phyloP scores from a whole-genome alignment of 1,139 yeast species.

The Taphrina communis region DNA sequence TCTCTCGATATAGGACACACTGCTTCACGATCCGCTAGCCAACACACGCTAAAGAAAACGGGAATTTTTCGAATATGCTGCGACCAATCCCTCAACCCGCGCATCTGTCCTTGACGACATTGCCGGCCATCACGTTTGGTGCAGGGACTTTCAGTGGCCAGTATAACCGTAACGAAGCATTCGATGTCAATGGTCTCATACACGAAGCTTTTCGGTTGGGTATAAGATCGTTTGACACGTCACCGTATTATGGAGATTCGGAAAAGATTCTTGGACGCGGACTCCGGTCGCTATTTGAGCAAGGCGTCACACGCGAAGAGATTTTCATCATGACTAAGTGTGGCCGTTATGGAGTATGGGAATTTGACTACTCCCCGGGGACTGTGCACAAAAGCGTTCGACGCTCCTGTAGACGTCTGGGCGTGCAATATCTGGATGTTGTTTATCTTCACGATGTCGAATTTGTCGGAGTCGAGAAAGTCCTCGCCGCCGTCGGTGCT shows the following conservation, averaged over 20 bases:
- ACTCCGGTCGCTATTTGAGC: constrained; percentile 53
- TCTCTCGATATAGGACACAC: too few species aligned
- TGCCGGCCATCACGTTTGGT: constrained; percentile 73
- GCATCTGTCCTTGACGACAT: constrained; percentile 45
- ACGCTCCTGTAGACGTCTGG: constrained; percentile 59
- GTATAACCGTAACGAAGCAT: constrained; percentile 64
- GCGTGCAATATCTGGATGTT: constrained; percentile 47
- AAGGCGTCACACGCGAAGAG: constrained; percentile 62
- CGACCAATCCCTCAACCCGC: constrained; percentile 21
- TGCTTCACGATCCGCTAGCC: too few species aligned
- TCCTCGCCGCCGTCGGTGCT: constrained; percentile 67
- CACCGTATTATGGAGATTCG: constrained; percentile 92
- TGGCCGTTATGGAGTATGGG: constrained; percentile 70
- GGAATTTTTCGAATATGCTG: not conserved
- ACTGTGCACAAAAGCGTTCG: constrained; percentile 67
- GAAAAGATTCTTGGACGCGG: constrained; percentile 77
- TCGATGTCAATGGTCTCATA: constrained; percentile 62
- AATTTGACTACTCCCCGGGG: constrained; percentile 73
- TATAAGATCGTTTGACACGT: constrained; percentile 79
- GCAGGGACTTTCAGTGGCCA: constrained; percentile 86
- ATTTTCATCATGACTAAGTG: constrained; percentile 85
- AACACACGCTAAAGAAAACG: too few species aligned
- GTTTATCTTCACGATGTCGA: constrained; percentile 71
- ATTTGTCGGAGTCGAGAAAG: constrained; percentile 65
- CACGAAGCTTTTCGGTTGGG: constrained; percentile 69